Evolutionary conservation across 352 stramenopile species (phyloP), one percentile per base, ranked within the genome.

Genomic region (Stramenopiles sp.): DNA sequence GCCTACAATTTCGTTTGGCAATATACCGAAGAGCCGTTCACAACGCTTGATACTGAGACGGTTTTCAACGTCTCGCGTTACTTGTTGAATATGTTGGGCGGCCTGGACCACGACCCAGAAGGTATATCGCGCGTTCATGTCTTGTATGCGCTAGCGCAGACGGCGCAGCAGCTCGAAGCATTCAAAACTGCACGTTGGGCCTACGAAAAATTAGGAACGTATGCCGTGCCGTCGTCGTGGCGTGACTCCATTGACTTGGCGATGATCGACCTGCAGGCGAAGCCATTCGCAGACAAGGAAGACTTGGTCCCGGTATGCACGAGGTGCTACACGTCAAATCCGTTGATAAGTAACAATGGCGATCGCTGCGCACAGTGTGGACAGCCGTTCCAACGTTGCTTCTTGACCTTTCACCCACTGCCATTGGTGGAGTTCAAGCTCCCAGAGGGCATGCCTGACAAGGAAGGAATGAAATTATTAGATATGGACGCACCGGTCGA

Each of bases 11-110:
- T 92, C 88, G 88, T 98, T 32, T 95, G 94, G 82, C 86, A 87
- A 0, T 98, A 94, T 88, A 97, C 93, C 0, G 91, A 95, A 32
- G 93, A 97, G 82, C 94, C 94, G 7, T 98, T 98, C 85, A 97
- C 92, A 33, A 94, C 86, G 22, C 84, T 96, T 32, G 86, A 94
- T 75, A 91, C 94, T 0, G 92, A 97, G 81, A 86, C 93, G 33
- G 86, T 98, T 22, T 96, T 98, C 78, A 91, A 97, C 82, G 90
- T 92, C 25, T 92, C 92, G 32, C 87, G 89, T 0, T 97, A 96
- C 67, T 85, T 98, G 30, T 86, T 98, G 33, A 98, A 98, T 85
- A 90, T 88, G 33, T 83, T 97, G 7, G 86, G 86, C 29, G 80
- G 83, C 22, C 80, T 84, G 31, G 83, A 90, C 67, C 0, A 67